A percentile compares a stretch with the other conserved stretches of the same genome.
These are phyloP conservation scores for Ceratocystiopsis brevicomis DNA, from an alignment of 2,329 filamentous ascomycete genomes.

Conservation along the genomic window DNA sequence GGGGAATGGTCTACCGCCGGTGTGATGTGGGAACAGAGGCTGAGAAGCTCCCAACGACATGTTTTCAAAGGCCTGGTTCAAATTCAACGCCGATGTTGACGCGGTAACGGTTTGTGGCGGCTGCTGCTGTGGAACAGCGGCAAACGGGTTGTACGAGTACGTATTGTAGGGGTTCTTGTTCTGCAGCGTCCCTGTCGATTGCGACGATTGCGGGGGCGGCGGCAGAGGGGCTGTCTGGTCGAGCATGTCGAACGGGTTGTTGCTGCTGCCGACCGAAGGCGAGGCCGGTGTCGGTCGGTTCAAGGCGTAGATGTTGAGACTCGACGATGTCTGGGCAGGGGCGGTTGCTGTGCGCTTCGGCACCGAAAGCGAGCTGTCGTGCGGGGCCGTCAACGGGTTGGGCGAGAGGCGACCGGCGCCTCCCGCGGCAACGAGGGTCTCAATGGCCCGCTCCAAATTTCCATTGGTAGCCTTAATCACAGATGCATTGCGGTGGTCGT, in stretches of 20 bases:
- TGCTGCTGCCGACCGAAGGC: slow-evolving; percentile 21
- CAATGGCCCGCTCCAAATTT: slow-evolving; percentile 70
- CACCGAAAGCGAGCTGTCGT: slow-evolving; percentile 24
- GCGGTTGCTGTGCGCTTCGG: slow-evolving; percentile 21
- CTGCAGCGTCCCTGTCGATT: slow-evolving; percentile 43
- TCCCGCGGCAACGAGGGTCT: slow-evolving; percentile 65
- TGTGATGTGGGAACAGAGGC: slow-evolving; percentile 52
- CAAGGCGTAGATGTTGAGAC: no score
- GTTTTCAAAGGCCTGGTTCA: slow-evolving; percentile 56
- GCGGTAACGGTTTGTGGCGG: slow-evolving; percentile 19
- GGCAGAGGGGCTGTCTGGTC: slow-evolving; percentile 32
- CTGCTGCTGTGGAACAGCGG: slow-evolving; percentile 20
- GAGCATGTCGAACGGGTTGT: slow-evolving; percentile 50
- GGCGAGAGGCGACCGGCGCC: slow-evolving; percentile 30
- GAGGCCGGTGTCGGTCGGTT: slow-evolving; percentile 10
- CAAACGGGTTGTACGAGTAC: slow-evolving; percentile 43
- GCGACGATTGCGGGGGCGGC: slow-evolving; percentile 40
- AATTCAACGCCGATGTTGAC: slow-evolving; percentile 8
- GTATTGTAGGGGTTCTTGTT: slow-evolving; percentile 33
- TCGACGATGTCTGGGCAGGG: no score
- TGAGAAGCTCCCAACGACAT: slow-evolving; percentile 45
- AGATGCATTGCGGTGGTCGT: slow-evolving; percentile 59
- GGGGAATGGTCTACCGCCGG: slow-evolving; percentile 33
- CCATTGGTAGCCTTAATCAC: slow-evolving; percentile 70
- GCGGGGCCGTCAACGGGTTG: slow-evolving; percentile 21